Conservation (phyloP, 2,329 filamentous ascomycete genomes). For the Alternaria postmessia region DNA sequence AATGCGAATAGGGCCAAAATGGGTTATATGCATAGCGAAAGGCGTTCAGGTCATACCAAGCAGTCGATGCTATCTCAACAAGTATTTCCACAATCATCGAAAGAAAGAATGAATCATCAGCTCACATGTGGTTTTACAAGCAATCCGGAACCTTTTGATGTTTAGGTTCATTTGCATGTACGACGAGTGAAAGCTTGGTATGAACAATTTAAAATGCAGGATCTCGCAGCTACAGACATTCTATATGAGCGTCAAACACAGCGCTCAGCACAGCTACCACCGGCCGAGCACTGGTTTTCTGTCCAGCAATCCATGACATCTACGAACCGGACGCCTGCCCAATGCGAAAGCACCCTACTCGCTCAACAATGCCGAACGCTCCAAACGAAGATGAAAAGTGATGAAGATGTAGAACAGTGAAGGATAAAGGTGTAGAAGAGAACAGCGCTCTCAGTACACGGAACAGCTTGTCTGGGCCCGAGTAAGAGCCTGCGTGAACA, state of each 20-base stretch:
- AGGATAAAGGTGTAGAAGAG: background rate
- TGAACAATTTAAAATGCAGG: background rate
- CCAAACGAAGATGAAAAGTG: background rate
- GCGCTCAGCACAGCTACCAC: background rate
- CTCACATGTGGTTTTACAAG: background rate
- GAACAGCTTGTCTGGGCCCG: slow-evolving; percentile 47
- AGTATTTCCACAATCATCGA: background rate
- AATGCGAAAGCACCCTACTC: slow-evolving; percentile 12
- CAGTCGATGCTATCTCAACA: background rate
- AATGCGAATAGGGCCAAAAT: background rate
- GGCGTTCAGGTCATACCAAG: slow-evolving; percentile 10
- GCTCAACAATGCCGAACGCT: slow-evolving; percentile 14
- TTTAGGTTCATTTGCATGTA: background rate
- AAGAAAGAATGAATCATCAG: background rate
- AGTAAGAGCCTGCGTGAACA: slow-evolving; percentile 71
- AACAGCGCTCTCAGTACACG: slow-evolving; percentile 27
- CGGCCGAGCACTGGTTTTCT: background rate
- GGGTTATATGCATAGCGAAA: slow-evolving; percentile 16
- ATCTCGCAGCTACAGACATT: background rate
- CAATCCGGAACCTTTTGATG: background rate
- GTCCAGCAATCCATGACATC: background rate
- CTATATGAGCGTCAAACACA: background rate
- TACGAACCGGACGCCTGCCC: background rate
- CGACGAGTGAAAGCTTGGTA: background rate
- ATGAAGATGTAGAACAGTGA: background rate